phyloP scores from a whole-genome alignment of 2,329 filamentous ascomycete species.

The Chaetomium sp. region DNA sequence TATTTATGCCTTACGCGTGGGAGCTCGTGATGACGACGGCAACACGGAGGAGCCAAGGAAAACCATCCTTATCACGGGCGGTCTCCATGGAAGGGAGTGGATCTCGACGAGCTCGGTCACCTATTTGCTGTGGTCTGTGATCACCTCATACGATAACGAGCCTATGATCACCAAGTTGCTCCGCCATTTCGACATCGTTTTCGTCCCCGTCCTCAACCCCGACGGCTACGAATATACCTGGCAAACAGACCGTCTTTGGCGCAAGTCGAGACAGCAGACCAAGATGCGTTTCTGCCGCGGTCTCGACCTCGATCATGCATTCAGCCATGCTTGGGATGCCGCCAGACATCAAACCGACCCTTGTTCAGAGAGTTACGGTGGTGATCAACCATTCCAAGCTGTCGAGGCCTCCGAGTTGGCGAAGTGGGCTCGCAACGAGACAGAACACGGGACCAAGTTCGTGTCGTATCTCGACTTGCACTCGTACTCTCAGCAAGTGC shows the following conservation, averaged over 20 bases:
- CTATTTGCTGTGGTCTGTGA: slow-evolving; percentile 82
- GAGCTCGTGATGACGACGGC: slow-evolving; percentile 32
- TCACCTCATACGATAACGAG: slow-evolving; percentile 73
- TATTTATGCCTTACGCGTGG: slow-evolving; percentile 74
- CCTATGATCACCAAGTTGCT: slow-evolving; percentile 68
- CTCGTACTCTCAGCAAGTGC: slow-evolving; percentile 89
- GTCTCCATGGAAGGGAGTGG: slow-evolving; percentile 93
- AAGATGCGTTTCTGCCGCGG: slow-evolving; percentile 77
- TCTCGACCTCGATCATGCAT: slow-evolving; percentile 82
- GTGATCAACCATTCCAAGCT: slow-evolving; percentile 75
- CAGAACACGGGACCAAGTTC: slow-evolving; percentile 63
- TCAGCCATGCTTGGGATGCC: slow-evolving; percentile 77
- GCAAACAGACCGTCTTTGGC: slow-evolving; percentile 87
- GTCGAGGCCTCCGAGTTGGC: slow-evolving; percentile 70
- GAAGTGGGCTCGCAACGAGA: slow-evolving; percentile 77
- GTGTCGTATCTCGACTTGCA: slow-evolving; percentile 87
- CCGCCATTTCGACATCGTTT: slow-evolving; percentile 77
- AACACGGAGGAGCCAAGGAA: slow-evolving; percentile 30
- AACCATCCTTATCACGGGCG: slow-evolving; percentile 58
- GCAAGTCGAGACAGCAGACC: slow-evolving; percentile 85
- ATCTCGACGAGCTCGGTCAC: slow-evolving; percentile 87
- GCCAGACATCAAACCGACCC: slow-evolving; percentile 63
- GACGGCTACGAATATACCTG: slow-evolving; percentile 94
- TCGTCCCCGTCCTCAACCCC: slow-evolving; percentile 84
- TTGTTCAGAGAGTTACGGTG: slow-evolving; percentile 86